Evolutionary conservation across 306 rosid species (phyloP), one percentile per base, ranked within the genome.

Genomic region (Ziziphus jujuba): DNA sequence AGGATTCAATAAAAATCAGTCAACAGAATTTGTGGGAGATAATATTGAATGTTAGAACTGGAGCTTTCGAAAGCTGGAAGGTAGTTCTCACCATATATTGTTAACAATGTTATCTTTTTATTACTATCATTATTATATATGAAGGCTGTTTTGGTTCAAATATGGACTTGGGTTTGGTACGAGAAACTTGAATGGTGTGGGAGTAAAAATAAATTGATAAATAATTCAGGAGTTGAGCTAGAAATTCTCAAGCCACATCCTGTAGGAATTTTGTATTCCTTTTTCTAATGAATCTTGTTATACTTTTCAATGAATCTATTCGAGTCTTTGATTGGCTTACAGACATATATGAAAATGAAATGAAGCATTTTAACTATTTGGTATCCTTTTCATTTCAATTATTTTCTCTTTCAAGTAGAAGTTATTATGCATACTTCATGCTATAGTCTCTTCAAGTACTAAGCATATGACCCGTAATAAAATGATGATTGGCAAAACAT

Each of bases 21-120:
- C 82, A 74, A 66, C 84, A 75, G 61, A 82, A 80, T 70, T 56
- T 63, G 24, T 90, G 97, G 98, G 97, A 93, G 78, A 78, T 93
- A 52, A 56, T 76, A 53, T 73, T 93, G 65, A 84, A 81, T 84
- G 59, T 65, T 62, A 83, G 80, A 86, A 88, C 82, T 1, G 97
- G 98, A 70, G 75, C 77, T 61, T 38, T 93, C 61, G 91, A 90
- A 75, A 81, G 89, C 89, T 93, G 96, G 97, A 88, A 88, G 96
- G 98, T 93, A 90, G 52, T 62, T n/a, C 60, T 17, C 5, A 20
- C 55, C 55, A 16, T 50, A 7, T 12, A 13, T 48, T 35, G 8
- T 35, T 35, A 35, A 6, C 9, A 36, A 6, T 15, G 5, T 49
- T n/a, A 5, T 16, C 5, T 14, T 49, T 11, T 14, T 49, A 6